Percentiles rank a stretch among this genome's conserved stretches.
These are phyloP conservation scores for Asterella californica DNA, from an alignment of 225 moss, liverwort and hornwort genomes.

Conservation along the genomic window DNA sequence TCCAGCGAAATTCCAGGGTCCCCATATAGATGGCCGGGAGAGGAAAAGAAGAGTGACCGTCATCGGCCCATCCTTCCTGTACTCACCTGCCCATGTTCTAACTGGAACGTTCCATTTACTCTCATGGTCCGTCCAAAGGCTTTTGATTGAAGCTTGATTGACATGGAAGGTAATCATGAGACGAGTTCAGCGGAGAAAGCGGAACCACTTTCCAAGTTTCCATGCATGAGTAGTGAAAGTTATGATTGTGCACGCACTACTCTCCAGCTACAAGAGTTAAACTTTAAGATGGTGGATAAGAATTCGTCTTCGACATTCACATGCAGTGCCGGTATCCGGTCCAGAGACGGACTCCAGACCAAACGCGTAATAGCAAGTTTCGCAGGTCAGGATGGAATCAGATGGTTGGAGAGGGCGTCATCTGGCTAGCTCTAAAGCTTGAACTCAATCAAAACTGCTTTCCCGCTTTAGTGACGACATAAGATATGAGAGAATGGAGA, in stretches of 20 bases:
- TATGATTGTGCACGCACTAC: not conserved
- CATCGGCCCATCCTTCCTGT: too few relatives aligned
- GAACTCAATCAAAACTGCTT: not conserved
- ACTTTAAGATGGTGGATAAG: not conserved
- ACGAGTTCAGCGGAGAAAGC: not conserved
- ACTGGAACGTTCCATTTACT: constrained; percentile 6
- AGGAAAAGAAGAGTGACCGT: too few relatives aligned
- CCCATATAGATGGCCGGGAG: too few relatives aligned
- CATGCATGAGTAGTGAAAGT: not conserved
- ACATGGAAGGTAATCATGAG: constrained; percentile 7
- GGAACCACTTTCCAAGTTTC: not conserved
- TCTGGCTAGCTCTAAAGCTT: not conserved
- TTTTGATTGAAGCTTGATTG: not conserved
- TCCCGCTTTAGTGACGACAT: not conserved
- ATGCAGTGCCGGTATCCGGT: not conserved
- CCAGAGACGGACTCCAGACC: not conserved
- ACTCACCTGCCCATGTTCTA: not conserved
- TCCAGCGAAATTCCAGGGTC: too few relatives aligned
- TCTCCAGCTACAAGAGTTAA: not conserved
- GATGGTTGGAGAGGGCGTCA: not conserved
- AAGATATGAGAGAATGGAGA: not conserved
- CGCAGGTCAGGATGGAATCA: not conserved
- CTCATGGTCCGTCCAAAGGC: not conserved
- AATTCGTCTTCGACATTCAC: not conserved
- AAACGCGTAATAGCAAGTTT: not conserved